Evolutionary conservation across 371 early-diverging fungal genomes (phyloP).

Genomic region (Lichtheimia hyalospora): DNA sequence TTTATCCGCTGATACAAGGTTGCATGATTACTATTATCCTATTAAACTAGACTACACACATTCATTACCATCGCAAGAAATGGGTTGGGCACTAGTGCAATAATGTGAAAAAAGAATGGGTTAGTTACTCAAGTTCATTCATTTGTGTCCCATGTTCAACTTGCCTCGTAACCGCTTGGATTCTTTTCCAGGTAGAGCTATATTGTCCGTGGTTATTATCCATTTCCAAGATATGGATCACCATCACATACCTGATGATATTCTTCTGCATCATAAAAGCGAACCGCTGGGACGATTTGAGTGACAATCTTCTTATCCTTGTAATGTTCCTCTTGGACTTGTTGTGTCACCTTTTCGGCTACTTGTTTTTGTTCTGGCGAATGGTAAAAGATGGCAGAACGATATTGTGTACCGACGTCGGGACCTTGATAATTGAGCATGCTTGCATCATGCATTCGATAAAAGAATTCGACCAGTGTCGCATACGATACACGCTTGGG

Average conservation of each 20-base stretch:
- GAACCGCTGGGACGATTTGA: slow-evolving; percentile 68
- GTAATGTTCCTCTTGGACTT: slow-evolving; percentile 59
- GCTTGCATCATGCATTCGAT: slow-evolving; percentile 74
- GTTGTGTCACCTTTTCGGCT: slow-evolving; percentile 66
- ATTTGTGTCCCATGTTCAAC: not conserved
- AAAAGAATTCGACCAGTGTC: slow-evolving; percentile 83
- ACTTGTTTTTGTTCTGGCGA: slow-evolving; percentile 65
- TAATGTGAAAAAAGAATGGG: too few relatives aligned
- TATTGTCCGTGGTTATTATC: not conserved
- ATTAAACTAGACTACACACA: not conserved
- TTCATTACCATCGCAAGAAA: slow-evolving; percentile 17
- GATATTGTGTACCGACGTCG: slow-evolving; percentile 72
- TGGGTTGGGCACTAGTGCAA: slow-evolving; percentile 17
- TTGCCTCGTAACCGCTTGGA: slow-evolving; percentile 42
- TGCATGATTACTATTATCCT: not conserved
- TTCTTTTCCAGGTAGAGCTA: slow-evolving; percentile 41
- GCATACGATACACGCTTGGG: slow-evolving; percentile 68
- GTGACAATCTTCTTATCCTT: slow-evolving; percentile 70
- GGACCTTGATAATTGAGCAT: slow-evolving; percentile 33
- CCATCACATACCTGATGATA: slow-evolving; percentile 73
- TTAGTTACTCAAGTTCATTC: not conserved
- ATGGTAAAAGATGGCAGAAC: slow-evolving; percentile 84
- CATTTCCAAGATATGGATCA: not conserved
- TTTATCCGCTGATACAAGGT: too few relatives aligned
- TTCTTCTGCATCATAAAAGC: slow-evolving; percentile 87